Percentiles rank a stretch among this genome's conserved stretches.
These are phyloP conservation scores for Candida michaelii DNA, from an alignment of 805 yeast species.

Conservation along the genomic window DNA sequence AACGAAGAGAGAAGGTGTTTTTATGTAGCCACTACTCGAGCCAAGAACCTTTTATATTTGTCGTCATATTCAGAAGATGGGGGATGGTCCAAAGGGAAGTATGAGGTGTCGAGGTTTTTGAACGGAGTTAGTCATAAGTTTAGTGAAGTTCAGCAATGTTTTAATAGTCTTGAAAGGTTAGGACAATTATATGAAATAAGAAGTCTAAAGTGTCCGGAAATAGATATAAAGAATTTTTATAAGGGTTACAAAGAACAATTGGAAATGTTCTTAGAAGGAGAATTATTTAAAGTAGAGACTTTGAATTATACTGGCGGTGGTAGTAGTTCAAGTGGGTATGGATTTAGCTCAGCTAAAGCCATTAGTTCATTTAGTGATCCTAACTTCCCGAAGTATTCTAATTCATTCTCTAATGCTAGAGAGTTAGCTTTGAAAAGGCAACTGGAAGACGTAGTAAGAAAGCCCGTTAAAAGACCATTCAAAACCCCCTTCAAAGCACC, in stretches of 20 bases:
- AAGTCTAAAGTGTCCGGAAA: neutral
- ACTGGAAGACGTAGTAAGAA: neutral
- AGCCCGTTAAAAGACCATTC: neutral
- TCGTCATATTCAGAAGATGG: slow-evolving; percentile 24
- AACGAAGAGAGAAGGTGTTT: slow-evolving; percentile 83
- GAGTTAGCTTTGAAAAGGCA: neutral
- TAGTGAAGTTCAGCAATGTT: slow-evolving; percentile 17
- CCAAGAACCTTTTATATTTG: slow-evolving; percentile 57
- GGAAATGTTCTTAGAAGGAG: neutral
- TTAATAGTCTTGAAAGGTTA: slow-evolving; percentile 18
- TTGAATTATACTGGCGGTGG: neutral
- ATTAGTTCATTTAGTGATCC: neutral
- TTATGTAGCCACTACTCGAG: slow-evolving; percentile 88
- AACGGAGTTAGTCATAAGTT: slow-evolving; percentile 12
- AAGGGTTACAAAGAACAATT: slow-evolving; percentile 7
- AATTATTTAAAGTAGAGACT: slow-evolving; percentile 1
- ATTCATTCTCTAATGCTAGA: slow-evolving; percentile 5
- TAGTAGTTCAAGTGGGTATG: neutral
- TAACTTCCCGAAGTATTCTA: neutral
- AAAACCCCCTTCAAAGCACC: slow-evolving; percentile 6
- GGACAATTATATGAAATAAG: slow-evolving; percentile 20
- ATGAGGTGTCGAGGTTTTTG: slow-evolving; percentile 30
- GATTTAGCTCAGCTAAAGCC: neutral
- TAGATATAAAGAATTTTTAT: slow-evolving; percentile 4
- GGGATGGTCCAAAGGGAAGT: slow-evolving; percentile 21